Conservation (phyloP, 352 stramenopile genomes). For the Globisporangium emineosum region DNA sequence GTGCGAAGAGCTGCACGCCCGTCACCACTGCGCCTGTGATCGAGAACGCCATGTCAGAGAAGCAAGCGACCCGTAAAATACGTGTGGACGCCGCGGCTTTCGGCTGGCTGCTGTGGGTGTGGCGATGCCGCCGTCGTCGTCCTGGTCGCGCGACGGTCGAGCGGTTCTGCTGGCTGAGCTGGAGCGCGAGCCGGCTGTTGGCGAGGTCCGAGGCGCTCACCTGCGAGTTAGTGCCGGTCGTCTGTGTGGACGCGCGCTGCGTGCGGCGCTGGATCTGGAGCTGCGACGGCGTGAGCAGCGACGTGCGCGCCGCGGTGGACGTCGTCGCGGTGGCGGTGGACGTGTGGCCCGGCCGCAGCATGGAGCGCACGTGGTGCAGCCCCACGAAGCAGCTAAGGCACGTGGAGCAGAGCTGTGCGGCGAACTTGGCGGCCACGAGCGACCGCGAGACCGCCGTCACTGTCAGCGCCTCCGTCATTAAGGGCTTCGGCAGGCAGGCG, state of each 20-base stretch:
- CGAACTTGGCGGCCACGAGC: slow-evolving; percentile 59
- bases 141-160: slow-evolving; percentile 19
- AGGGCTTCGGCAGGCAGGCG: neutral
- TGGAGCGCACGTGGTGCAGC: slow-evolving; percentile 35
- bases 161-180: neutral
- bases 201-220: slow-evolving; percentile 30
- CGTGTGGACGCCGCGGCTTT: slow-evolving; percentile 54
- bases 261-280: slow-evolving; percentile 12
- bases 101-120: slow-evolving; percentile 30
- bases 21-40: slow-evolving; percentile 58
- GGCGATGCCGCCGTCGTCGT: slow-evolving; percentile 27
- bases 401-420: slow-evolving; percentile 64
- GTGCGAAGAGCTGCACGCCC: slow-evolving; percentile 44
- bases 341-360: slow-evolving; percentile 12
- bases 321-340: slow-evolving; percentile 1
- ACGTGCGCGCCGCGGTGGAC: neutral
- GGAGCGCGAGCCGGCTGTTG: slow-evolving; percentile 19
- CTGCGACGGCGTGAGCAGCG: slow-evolving; percentile 11
- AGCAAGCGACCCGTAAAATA: slow-evolving; percentile 65
- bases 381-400: slow-evolving; percentile 67
- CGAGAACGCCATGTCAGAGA: slow-evolving; percentile 72
- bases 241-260: slow-evolving; percentile 9
- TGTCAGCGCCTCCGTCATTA: neutral
- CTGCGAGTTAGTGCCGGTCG: slow-evolving; percentile 27
- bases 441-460: slow-evolving; percentile 14